These are phyloP conservation scores for Amanita thiersii DNA, from an alignment of 768 basidiomycete genomes.

Conservation along the genomic window DNA sequence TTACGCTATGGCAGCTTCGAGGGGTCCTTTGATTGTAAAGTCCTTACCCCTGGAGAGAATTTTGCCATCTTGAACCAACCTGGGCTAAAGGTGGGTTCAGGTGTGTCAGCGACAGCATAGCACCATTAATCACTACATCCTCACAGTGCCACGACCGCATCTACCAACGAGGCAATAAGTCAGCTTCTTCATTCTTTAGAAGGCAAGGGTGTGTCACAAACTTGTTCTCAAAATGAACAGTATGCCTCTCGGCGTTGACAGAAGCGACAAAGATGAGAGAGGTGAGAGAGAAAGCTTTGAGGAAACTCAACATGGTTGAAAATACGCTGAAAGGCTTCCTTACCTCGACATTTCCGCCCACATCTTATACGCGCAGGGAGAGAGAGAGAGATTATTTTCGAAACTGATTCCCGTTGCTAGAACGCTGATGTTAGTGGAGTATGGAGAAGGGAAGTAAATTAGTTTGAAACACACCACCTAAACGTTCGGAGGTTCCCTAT, in stretches of 20 bases:
- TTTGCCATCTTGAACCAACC: neutral
- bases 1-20: neutral
- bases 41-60: neutral
- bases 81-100: conserved; percentile 1
- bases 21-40: neutral
- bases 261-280: neutral
- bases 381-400: too few relatives aligned
- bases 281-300: neutral
- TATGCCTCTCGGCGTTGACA: conserved; percentile 6
- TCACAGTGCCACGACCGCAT: neutral
- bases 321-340: too few relatives aligned
- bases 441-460: too few relatives aligned
- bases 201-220: neutral
- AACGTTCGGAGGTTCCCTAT: too few relatives aligned
- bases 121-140: too few relatives aligned
- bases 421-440: too few relatives aligned
- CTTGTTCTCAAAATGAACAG: conserved; percentile 1
- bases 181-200: neutral
- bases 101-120: neutral
- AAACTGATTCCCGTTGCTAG: too few relatives aligned
- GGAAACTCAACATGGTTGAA: neutral
- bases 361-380: neutral
- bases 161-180: neutral
- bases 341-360: neutral
- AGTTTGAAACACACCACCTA: too few relatives aligned